Evolutionary conservation across 2,329 filamentous ascomycete genomes (phyloP), one percentile per base, ranked within the genome.

Genomic region (Didymella exigua): DNA sequence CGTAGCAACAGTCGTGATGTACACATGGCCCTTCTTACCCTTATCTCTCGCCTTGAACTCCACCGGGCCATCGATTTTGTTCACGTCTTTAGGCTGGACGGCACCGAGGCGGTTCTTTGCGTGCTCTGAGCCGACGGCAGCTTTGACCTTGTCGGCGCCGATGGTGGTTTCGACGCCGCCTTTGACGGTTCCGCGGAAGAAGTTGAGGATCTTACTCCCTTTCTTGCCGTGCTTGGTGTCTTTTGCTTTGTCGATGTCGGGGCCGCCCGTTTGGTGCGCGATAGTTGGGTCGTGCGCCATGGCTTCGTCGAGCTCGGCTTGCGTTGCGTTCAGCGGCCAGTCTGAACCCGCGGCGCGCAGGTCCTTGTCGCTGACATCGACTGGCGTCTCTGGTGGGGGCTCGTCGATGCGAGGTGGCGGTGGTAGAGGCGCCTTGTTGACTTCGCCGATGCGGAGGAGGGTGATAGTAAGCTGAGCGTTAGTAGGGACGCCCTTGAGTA

Each of bases 401-500:
- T 71, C 58, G 3, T 65, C 57, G 19, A 79, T 75, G 14, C 70
- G 72, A 14, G 84, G 83, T 19, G 84, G 83, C 10, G 84, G 79
- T 26, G 90, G 90, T 0, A 96, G 75, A 0, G 91, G 91, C 0
- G 89, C 87, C 61, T 89, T 89, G 75, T 93, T 93, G 10, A 84
- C 85, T 75, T 96, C 91, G 34, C 90, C 91, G 26, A 93, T 86
- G 5, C 91, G 88, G 10, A 96, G 84, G 1, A 96, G 81, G 0
- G 91, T 96, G 24, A 96, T 78, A 0, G 90, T 87, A 16, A 96
- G 83, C 68, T 96, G 91, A 3, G 90, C 90, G 69, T 96, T 95
- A 1, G 91, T 96, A 0, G 91, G 91, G 0, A 95, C 87, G 2
- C 90, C 90, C 68, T 89, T 90, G 45, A 96, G 84, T 1, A 95